Evolutionary conservation across 2,329 filamentous ascomycete species (phyloP).

Genomic region (Harringtonia lauricola): DNA sequence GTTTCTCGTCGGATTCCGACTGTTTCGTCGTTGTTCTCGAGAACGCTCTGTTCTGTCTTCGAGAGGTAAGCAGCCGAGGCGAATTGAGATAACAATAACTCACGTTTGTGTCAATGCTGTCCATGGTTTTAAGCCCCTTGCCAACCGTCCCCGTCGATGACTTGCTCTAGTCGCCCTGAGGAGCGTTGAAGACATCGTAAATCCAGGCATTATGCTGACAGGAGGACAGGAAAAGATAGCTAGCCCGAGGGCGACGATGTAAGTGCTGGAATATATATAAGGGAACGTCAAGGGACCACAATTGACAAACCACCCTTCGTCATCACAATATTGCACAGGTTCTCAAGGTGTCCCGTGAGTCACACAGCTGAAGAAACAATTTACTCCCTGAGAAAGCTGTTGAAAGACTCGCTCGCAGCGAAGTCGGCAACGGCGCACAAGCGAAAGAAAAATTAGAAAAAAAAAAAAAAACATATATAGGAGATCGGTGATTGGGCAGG

Average conservation of each 20-base stretch:
- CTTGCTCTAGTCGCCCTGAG: conserved; percentile 1
- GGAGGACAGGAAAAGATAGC: too few species aligned
- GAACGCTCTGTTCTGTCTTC: conserved; percentile 32
- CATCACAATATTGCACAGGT: not conserved
- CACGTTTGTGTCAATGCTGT: conserved; percentile 8
- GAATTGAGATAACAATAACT: not conserved
- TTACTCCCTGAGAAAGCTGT: too few species aligned
- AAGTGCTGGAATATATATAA: too few species aligned
- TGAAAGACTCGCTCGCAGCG: too few species aligned
- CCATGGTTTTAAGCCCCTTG: not conserved
- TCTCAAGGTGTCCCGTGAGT: too few species aligned
- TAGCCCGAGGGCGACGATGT: too few species aligned
- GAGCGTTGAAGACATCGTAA: conserved; percentile 7
- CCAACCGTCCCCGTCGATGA: not conserved
- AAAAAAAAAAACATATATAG: too few species aligned
- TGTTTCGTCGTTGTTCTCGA: conserved; percentile 37
- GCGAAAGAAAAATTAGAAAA: too few species aligned
- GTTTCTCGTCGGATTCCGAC: conserved; percentile 34
- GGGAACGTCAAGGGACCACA: not conserved
- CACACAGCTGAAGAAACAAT: too few species aligned
- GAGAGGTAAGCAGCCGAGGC: not conserved
- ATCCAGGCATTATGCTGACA: too few species aligned
- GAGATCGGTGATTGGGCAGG: too few species aligned
- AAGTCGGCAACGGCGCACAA: too few species aligned
- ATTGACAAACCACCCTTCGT: not conserved